Conservation (phyloP, 139 green algal species). For the Pedinophyceae sp. region DNA sequence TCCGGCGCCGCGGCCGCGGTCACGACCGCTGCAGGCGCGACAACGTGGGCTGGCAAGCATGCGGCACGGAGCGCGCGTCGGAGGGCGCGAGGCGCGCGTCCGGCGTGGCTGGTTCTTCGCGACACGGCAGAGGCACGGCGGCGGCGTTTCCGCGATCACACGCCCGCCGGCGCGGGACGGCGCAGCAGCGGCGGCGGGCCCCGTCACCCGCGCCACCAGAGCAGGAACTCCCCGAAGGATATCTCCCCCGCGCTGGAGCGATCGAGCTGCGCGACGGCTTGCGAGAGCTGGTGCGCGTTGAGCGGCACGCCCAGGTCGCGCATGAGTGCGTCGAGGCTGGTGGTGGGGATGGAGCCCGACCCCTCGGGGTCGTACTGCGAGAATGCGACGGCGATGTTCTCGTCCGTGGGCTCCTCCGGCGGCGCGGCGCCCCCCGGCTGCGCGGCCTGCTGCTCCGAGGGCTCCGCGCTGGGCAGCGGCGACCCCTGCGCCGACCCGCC, state of each 20-base stretch:
- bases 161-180: too few relatives aligned
- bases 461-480: neutral
- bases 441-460: neutral
- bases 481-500: too few relatives aligned
- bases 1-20: too few relatives aligned
- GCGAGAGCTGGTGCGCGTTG: constrained; percentile 23
- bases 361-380: neutral
- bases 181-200: too few relatives aligned
- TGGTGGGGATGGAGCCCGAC: constrained; percentile 5
- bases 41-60: too few relatives aligned
- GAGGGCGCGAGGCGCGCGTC: too few relatives aligned
- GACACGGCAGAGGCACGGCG: too few relatives aligned
- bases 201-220: constrained; percentile 36
- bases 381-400: neutral
- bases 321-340: constrained; percentile 20
- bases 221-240: constrained; percentile 46
- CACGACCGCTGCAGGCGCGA: too few relatives aligned
- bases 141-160: too few relatives aligned
- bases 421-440: neutral
- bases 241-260: constrained; percentile 16
- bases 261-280: constrained; percentile 44
- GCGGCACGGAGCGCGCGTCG: too few relatives aligned
- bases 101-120: too few relatives aligned
- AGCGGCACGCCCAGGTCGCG: constrained; percentile 30
- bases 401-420: neutral